A percentile compares a stretch with the other conserved stretches of the same genome.
These are phyloP conservation scores for Flaveria bidentis DNA, from an alignment of 129 eudicot species.

Conservation along the genomic window DNA sequence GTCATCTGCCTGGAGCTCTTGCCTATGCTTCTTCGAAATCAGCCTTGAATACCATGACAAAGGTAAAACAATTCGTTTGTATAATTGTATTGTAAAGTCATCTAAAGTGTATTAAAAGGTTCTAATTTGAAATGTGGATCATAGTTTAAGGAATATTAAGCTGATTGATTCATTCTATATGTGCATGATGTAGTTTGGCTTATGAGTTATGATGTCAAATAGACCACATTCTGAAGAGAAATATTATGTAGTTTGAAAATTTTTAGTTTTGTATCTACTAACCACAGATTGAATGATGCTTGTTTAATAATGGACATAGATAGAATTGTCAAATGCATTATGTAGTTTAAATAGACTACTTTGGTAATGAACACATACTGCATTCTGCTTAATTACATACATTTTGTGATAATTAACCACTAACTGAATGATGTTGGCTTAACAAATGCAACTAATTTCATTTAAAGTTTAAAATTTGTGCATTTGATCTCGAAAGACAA, in stretches of 20 bases:
- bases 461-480: not conserved
- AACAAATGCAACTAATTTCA: not conserved
- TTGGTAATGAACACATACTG: not conserved
- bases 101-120: not conserved
- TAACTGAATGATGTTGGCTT: not conserved
- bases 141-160: no score
- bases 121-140: not conserved
- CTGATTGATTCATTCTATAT: not conserved
- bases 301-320: not conserved
- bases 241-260: no score
- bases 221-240: no score
- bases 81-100: not conserved
- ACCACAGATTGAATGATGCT: not conserved
- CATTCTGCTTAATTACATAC: not conserved
- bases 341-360: not conserved
- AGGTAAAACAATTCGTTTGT: not conserved
- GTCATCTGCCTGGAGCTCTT: slow-evolving; percentile 52
- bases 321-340: not conserved
- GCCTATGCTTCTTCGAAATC: slow-evolving; percentile 62
- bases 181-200: not conserved
- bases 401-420: not conserved
- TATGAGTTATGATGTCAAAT: no score
- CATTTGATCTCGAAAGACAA: not conserved
- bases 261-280: no score
- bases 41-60: slow-evolving; percentile 50